Percentiles rank a stretch among this genome's conserved stretches.
These are phyloP conservation scores for Chaetomidium leptoderma DNA, from an alignment of 495 filamentous ascomycete species.

Conservation along the genomic window DNA sequence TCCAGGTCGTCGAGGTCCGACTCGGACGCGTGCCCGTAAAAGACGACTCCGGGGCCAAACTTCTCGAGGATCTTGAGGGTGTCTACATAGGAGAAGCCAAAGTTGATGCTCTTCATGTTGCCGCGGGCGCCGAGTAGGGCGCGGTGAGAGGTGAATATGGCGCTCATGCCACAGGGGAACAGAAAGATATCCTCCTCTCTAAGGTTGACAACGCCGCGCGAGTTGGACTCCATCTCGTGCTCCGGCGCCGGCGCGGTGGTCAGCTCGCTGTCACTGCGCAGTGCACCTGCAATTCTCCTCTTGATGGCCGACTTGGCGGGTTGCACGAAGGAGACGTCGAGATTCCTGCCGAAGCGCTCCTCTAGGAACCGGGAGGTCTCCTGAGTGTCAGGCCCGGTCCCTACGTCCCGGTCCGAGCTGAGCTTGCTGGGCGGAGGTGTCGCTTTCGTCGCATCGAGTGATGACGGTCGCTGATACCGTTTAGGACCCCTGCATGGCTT, in stretches of 20 bases:
- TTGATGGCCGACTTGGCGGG: slow-evolving; percentile 84
- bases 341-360: slow-evolving; percentile 89
- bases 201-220: slow-evolving; percentile 62
- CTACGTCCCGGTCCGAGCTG: slow-evolving; percentile 7
- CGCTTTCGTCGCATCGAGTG: slow-evolving; percentile 39
- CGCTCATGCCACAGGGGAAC: slow-evolving; percentile 86
- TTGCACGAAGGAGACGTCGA: slow-evolving; percentile 68
- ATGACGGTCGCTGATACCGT: slow-evolving; percentile 63
- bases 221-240: slow-evolving; percentile 37
- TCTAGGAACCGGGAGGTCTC: slow-evolving; percentile 82
- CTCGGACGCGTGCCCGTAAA: slow-evolving; percentile 80
- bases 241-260: slow-evolving; percentile 32
- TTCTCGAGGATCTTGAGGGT: slow-evolving; percentile 93
- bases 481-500: slow-evolving; percentile 60
- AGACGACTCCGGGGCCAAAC: slow-evolving; percentile 85
- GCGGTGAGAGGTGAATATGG: slow-evolving; percentile 86
- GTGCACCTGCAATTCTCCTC: slow-evolving; percentile 79
- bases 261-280: slow-evolving; percentile 69
- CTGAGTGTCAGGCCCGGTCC: slow-evolving; percentile 34
- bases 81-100: slow-evolving; percentile 91
- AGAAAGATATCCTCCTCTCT: slow-evolving; percentile 86
- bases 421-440: slow-evolving; percentile 9
- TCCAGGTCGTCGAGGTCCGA: slow-evolving; percentile 87
- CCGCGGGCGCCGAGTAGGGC: slow-evolving; percentile 59
- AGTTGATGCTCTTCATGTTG: slow-evolving; percentile 63